Evolutionary conservation across 1,284 basidiomycete genomes (phyloP), one percentile per base, ranked within the genome.

Genomic region (Neolentinus lepideus): DNA sequence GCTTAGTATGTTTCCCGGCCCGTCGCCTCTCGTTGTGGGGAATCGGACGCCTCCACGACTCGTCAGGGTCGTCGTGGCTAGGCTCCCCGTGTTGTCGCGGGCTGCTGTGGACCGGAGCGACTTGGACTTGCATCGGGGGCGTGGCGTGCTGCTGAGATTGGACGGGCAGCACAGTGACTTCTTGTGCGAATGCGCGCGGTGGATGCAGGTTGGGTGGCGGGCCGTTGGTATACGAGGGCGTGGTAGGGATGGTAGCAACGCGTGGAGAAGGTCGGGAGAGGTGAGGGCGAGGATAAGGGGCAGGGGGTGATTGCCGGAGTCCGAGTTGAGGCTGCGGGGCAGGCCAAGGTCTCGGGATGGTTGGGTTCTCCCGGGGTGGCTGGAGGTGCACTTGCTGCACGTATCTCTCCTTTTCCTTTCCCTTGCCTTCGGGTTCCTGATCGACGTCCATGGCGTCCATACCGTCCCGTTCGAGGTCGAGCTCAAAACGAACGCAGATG

Each of bases 1-100:
- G 76, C 62, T 75, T 75, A 21, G 85, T 88, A 64, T 88, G 86
- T 65, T 88, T 88, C 48, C 85, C 85, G 54, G 85, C 85, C 54
- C 85, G 74, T 57, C 85, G 72, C 16, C 85, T 80, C 66, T 87
- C 84, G 46, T 78, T 75, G 63, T 82, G 80, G 16, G 85, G 84
- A 66, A 81, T 85, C 2, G 84, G 84, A 47, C 78, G 72, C 29
- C 80, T 72, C 86, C 84, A 87, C 35, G 81, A 70, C 57, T 87
- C 83, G 63, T 87, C 85, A 45, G 73, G 66, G 57, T 76, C 80
- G 57, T 75, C 70, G 12, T 57, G 68, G 66, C 54, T 73, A 75
- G 35, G 81, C 78, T 3, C 78, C 77, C 58, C 11, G 11, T 11
- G 11, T n/a, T n/a, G 48, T 6, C 48, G 48, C 16, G 16, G 48